A percentile compares a stretch with the other conserved stretches of the same genome.
Evolutionary conservation across 2,329 filamentous ascomycete genomes (phyloP).

Genomic region (Leptographium wingfieldii): DNA sequence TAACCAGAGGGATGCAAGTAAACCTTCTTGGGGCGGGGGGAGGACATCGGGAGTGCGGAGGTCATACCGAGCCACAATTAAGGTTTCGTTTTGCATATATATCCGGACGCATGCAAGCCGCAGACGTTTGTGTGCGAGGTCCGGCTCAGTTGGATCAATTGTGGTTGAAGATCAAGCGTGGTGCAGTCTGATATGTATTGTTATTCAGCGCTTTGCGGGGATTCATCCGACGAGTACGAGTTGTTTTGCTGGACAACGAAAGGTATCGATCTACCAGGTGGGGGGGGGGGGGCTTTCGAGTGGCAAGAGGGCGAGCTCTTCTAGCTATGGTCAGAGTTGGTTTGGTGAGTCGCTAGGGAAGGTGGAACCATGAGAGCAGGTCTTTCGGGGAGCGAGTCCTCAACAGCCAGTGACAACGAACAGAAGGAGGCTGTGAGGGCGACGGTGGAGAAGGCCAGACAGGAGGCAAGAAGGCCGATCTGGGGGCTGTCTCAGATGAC

Average conservation of each 20-base stretch:
- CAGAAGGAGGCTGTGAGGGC: neutral
- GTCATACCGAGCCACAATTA: constrained; percentile 8
- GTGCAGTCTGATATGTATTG: neutral
- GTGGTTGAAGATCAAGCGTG: neutral
- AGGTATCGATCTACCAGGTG: neutral
- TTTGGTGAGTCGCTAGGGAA: neutral
- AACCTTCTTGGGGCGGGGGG: constrained; percentile 3
- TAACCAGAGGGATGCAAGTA: neutral
- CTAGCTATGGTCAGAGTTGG: neutral
- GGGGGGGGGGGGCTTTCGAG: neutral
- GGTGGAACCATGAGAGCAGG: neutral
- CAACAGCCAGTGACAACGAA: neutral
- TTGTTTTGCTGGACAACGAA: neutral
- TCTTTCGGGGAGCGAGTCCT: neutral
- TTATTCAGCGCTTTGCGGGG: neutral
- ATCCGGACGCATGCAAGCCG: neutral
- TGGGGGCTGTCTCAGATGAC: constrained; percentile 5
- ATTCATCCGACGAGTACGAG: neutral
- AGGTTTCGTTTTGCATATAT: constrained; percentile 9
- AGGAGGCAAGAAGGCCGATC: constrained; percentile 1
- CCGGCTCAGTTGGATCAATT: neutral
- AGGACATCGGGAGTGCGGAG: constrained; percentile 1
- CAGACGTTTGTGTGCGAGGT: neutral
- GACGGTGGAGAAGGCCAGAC: constrained; percentile 1
- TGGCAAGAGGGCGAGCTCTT: neutral